Conservation (phyloP, 2,329 filamentous ascomycete species). For the Aureobasidium leucospermi region DNA sequence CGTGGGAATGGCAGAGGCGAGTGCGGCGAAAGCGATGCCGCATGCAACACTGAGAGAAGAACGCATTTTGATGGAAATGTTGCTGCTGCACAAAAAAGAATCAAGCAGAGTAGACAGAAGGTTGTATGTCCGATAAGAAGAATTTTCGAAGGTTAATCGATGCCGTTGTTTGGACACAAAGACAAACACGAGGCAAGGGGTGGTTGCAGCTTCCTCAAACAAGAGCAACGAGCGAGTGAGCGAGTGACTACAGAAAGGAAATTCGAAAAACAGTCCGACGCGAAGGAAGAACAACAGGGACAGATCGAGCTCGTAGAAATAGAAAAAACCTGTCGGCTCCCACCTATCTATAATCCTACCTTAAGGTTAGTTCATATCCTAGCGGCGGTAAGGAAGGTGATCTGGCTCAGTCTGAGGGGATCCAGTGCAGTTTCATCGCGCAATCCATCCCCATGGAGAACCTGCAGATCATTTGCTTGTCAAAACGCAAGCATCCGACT, state of each 20-base stretch:
- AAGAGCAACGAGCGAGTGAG: not conserved
- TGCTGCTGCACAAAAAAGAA: not conserved
- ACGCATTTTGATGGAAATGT: not conserved
- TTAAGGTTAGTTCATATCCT: slow-evolving; percentile 2
- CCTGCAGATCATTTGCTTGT: slow-evolving; percentile 2
- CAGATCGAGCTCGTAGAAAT: not conserved
- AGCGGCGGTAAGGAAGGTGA: not conserved
- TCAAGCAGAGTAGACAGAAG: not conserved
- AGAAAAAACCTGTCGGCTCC: not conserved
- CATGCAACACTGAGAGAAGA: not conserved
- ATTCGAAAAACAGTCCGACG: not conserved
- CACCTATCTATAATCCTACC: slow-evolving; percentile 5
- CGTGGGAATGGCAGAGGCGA: slow-evolving; percentile 44
- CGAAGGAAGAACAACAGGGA: not conserved
- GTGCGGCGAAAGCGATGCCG: slow-evolving; percentile 20
- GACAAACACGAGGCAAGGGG: slow-evolving; percentile 7
- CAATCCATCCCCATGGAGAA: slow-evolving; percentile 8
- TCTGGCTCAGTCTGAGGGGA: slow-evolving; percentile 8
- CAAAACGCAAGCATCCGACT: not conserved
- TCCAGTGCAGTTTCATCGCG: slow-evolving; percentile 11
- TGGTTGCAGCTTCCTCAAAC: not conserved
- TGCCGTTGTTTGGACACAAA: not conserved
- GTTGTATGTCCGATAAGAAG: not conserved
- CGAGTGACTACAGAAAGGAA: not conserved
- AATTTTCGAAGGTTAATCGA: not conserved